Percentiles rank a stretch among this genome's conserved stretches.
These are phyloP conservation scores for Entomophthora muscae DNA, from an alignment of 371 early-diverging fungal genomes.

Conservation along the genomic window DNA sequence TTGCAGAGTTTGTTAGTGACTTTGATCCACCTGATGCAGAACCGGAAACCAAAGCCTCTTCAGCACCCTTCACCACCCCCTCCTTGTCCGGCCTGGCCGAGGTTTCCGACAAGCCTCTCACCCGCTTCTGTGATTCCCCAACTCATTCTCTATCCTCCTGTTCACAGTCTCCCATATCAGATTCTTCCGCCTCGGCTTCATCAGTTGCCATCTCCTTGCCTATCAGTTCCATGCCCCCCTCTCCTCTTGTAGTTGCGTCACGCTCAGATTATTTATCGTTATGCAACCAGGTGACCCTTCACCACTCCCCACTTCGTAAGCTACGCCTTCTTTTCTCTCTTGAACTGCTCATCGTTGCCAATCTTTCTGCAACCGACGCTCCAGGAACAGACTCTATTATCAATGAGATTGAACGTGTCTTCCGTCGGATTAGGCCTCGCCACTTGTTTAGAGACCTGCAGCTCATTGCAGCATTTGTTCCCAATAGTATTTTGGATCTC, in stretches of 20 bases:
- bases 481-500: conserved; percentile 18
- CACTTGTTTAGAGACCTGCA: conserved; percentile 21
- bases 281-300: conserved; percentile 15
- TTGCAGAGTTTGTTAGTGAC: conserved; percentile 16
- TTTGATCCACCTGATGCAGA: neutral
- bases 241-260: conserved; percentile 13
- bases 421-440: conserved; percentile 17
- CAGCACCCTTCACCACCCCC: neutral
- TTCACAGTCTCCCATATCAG: neutral
- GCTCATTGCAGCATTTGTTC: conserved; percentile 19
- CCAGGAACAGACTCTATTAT: conserved; percentile 25
- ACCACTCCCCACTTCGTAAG: conserved; percentile 21
- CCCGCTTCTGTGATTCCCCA: neutral
- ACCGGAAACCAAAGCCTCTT: neutral
- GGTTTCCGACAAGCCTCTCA: no score
- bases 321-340: conserved; percentile 18
- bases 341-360: conserved; percentile 20
- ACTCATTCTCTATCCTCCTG: neutral
- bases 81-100: no score
- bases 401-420: conserved; percentile 19
- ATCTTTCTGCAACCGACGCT: conserved; percentile 10
- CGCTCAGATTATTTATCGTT: conserved; percentile 14
- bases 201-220: neutral
- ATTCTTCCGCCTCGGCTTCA: neutral
- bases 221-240: neutral